These are phyloP conservation scores for Plasmodium falciparum DNA, from an alignment of 169 alveolate species.

Conservation along the genomic window DNA sequence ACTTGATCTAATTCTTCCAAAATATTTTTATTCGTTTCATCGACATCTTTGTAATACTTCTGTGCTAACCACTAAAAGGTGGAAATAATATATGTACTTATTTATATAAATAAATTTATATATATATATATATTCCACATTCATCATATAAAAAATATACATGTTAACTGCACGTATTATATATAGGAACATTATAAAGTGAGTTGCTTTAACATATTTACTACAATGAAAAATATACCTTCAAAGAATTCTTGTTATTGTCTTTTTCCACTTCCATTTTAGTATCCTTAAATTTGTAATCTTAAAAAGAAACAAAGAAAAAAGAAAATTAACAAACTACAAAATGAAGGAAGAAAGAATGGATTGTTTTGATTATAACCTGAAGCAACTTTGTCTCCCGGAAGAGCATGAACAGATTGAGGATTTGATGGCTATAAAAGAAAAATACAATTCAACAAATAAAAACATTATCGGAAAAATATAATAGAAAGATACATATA, in stretches of 20 bases:
- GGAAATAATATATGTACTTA: not conserved
- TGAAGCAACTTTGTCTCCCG: constrained; percentile 52
- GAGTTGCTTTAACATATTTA: too few species aligned
- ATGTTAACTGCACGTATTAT: not conserved
- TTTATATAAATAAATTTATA: not conserved
- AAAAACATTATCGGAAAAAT: not conserved
- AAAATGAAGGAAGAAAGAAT: constrained; percentile 9
- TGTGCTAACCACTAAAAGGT: constrained; percentile 64
- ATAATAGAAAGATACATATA: not conserved
- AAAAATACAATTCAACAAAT: too few species aligned
- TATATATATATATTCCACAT: not conserved
- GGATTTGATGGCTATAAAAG: constrained; percentile 38
- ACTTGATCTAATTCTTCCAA: constrained; percentile 76
- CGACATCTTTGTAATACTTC: constrained; percentile 54
- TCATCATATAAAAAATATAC: too few species aligned
- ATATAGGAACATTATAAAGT: too few species aligned
- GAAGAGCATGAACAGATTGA: constrained; percentile 66
- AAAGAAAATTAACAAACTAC: constrained; percentile 1
- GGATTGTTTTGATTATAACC: constrained; percentile 9
- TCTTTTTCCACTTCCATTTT: constrained; percentile 19
- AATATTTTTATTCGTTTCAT: constrained; percentile 28
- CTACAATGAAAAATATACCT: constrained; percentile 5
- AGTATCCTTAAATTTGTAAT: constrained; percentile 39
- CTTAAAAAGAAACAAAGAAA: constrained; percentile 12
- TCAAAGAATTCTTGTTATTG: constrained; percentile 48